These are phyloP conservation scores for Phytophthora sojae DNA, from an alignment of 352 stramenopile genomes.

Conservation along the genomic window DNA sequence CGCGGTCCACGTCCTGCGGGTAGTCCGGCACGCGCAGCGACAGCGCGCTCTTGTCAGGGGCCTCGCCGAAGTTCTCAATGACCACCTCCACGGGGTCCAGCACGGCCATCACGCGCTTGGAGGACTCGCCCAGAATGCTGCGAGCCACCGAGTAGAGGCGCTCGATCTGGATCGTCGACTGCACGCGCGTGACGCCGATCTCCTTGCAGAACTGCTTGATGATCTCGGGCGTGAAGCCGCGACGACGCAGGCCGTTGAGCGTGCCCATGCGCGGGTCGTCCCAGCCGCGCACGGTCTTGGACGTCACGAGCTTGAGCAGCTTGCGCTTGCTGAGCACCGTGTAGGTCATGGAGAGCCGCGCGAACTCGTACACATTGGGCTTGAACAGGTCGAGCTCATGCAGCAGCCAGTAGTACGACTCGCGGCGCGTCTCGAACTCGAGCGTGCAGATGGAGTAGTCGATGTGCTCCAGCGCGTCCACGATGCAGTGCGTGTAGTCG, in stretches of 20 bases:
- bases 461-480: slow-evolving; percentile 98
- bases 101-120: slow-evolving; percentile 83
- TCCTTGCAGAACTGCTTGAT: slow-evolving; percentile 91
- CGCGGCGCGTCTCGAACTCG: slow-evolving; percentile 98
- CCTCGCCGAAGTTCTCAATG: slow-evolving; percentile 70
- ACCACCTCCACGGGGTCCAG: slow-evolving; percentile 81
- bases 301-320: slow-evolving; percentile 98
- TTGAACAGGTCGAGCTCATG: slow-evolving; percentile 97
- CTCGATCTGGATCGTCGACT: slow-evolving; percentile 91
- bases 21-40: slow-evolving; percentile 72
- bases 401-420: slow-evolving; percentile 99
- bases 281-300: slow-evolving; percentile 91
- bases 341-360: slow-evolving; percentile 97
- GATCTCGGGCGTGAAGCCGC: slow-evolving; percentile 87
- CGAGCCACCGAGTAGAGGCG: slow-evolving; percentile 78
- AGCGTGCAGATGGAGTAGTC: slow-evolving; percentile 99
- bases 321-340: slow-evolving; percentile 99
- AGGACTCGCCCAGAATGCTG: slow-evolving; percentile 69
- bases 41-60: slow-evolving; percentile 48
- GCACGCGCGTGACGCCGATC: slow-evolving; percentile 86
- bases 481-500: slow-evolving; percentile 99
- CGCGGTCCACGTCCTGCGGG: slow-evolving; percentile 73
- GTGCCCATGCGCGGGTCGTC: slow-evolving; percentile 98
- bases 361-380: slow-evolving; percentile 97
- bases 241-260: slow-evolving; percentile 93